Conservation (phyloP, 106 monocot genomes). For the Platanthera zijinensis region DNA sequence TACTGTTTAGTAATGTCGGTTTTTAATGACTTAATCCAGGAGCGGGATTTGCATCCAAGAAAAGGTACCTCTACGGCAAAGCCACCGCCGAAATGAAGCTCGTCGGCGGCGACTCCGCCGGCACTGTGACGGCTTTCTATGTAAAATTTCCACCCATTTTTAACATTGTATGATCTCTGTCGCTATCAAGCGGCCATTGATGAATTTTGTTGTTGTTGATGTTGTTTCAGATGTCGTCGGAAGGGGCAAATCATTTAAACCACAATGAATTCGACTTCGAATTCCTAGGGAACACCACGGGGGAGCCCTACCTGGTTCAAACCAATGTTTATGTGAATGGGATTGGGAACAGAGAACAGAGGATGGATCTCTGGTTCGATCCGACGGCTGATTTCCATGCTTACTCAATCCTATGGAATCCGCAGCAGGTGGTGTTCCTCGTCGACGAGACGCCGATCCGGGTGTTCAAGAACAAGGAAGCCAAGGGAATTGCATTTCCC, state of each 20-base stretch:
- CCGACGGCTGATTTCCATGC: slow-evolving; percentile 81
- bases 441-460: slow-evolving; percentile 77
- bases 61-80: slow-evolving; percentile 67
- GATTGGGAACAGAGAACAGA: slow-evolving; percentile 73
- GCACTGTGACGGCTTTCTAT: slow-evolving; percentile 83
- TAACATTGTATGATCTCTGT: not conserved
- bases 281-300: slow-evolving; percentile 80
- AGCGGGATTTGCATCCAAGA: slow-evolving; percentile 60
- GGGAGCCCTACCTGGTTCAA: slow-evolving; percentile 80
- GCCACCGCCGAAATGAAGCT: slow-evolving; percentile 57
- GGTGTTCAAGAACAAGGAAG: slow-evolving; percentile 32
- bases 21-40: slow-evolving; percentile 25
- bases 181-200: not conserved
- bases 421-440: slow-evolving; percentile 53
- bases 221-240: slow-evolving; percentile 46
- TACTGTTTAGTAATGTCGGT: not conserved
- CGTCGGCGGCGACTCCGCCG: slow-evolving; percentile 73
- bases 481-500: slow-evolving; percentile 37
- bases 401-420: slow-evolving; percentile 65
- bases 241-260: slow-evolving; percentile 22
- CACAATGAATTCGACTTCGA: slow-evolving; percentile 98
- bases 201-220: not conserved
- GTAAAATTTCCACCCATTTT: slow-evolving; percentile 13
- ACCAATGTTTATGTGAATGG: slow-evolving; percentile 89
- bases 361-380: slow-evolving; percentile 85